Conservation (phyloP, 345 rosid genomes). For the Bruguiera sexangula region DNA sequence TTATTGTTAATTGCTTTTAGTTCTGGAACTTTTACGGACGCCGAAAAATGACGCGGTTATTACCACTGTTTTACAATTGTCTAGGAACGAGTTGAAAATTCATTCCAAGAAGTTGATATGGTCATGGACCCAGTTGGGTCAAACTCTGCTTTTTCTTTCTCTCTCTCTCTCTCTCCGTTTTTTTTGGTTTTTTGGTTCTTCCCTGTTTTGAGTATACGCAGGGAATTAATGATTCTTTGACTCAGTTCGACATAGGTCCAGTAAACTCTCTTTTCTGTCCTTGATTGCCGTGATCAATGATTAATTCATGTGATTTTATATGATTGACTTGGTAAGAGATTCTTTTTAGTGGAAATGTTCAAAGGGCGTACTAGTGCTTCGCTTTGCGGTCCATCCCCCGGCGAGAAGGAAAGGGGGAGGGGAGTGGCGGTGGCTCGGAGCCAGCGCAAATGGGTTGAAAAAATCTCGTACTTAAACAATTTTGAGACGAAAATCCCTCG, state of each 20-base stretch:
- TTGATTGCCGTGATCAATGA: conserved; percentile 3
- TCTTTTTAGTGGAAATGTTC: neutral
- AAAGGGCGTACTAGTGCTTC: neutral
- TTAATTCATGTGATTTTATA: neutral
- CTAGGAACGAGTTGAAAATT: conserved; percentile 9
- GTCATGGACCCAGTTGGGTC: conserved; percentile 21
- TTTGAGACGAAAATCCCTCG: neutral
- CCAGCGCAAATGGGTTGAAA: neutral
- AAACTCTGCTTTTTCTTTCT: neutral
- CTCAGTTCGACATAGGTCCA: conserved; percentile 32
- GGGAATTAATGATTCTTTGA: conserved; percentile 14
- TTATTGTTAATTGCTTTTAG: neutral
- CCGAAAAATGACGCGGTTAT: conserved; percentile 7
- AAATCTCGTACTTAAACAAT: neutral
- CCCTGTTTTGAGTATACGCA: too few species aligned
- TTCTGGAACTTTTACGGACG: conserved; percentile 2
- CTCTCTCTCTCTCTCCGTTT: neutral
- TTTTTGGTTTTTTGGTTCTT: neutral
- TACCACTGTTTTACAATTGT: conserved; percentile 13
- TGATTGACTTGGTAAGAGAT: conserved; percentile 1
- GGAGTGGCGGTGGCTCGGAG: too few species aligned
- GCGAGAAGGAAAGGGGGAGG: too few species aligned
- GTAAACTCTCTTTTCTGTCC: conserved; percentile 18
- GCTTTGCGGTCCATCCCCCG: neutral
- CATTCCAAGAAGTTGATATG: conserved; percentile 12